phyloP scores from a whole-genome alignment of 306 rosid genomes.

The Dalbergia cultrata region DNA sequence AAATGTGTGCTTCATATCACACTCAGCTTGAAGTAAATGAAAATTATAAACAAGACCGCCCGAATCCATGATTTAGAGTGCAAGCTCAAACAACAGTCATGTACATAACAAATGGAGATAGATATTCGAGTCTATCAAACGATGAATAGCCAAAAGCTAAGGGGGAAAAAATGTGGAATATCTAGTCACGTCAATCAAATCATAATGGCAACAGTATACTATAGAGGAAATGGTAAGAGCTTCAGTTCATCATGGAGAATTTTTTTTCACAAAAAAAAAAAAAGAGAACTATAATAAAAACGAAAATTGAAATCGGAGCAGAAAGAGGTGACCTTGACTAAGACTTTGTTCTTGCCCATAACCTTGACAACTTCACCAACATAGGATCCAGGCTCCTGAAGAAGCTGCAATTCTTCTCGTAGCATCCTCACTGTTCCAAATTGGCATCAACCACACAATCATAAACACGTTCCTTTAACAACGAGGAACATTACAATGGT shows the following conservation, averaged over 20 bases:
- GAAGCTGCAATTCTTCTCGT: conserved; percentile 95
- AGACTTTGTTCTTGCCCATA: conserved; percentile 98
- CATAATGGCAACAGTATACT: neutral
- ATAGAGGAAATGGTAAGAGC: neutral
- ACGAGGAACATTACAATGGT: too few species aligned
- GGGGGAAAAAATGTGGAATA: neutral
- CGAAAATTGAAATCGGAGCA: neutral
- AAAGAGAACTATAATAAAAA: neutral
- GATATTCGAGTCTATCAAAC: neutral
- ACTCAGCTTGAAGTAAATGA: conserved; percentile 1
- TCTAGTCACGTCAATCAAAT: conserved; percentile 17
- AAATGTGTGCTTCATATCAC: neutral
- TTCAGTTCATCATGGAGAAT: neutral
- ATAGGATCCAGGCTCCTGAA: conserved; percentile 98
- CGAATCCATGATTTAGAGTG: conserved; percentile 13
- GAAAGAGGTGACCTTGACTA: conserved; percentile 76
- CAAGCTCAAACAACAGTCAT: neutral
- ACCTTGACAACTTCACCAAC: conserved; percentile 99
- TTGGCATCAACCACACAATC: neutral
- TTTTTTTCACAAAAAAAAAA: neutral
- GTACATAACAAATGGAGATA: neutral
- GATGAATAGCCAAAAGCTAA: neutral
- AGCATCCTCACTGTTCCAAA: conserved; percentile 93
- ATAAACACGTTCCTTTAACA: neutral
- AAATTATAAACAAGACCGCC: neutral